phyloP scores from a whole-genome alignment of 345 rosid genomes.

The Garcia nutans region DNA sequence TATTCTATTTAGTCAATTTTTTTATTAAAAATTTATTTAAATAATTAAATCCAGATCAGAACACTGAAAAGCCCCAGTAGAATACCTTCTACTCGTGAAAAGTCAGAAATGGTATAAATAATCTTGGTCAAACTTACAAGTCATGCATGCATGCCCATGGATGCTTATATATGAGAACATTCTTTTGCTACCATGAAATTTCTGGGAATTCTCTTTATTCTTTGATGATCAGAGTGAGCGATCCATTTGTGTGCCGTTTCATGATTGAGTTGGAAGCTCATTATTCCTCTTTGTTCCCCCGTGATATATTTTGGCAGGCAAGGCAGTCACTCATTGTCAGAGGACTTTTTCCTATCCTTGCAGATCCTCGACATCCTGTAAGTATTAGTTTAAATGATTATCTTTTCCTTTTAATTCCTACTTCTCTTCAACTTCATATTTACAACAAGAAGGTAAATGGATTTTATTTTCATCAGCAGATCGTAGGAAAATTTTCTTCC shows the following conservation, averaged over 20 bases:
- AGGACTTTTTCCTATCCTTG: constrained; percentile 92
- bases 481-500: background rate
- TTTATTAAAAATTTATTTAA: too few relatives aligned
- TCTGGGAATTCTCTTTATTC: too few relatives aligned
- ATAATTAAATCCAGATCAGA: too few relatives aligned
- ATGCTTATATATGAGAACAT: background rate
- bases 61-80: too few relatives aligned
- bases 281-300: background rate
- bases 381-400: constrained; percentile 24
- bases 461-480: too few relatives aligned
- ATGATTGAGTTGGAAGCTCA: background rate
- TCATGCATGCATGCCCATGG: too few relatives aligned
- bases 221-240: too few relatives aligned
- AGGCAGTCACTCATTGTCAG: constrained; percentile 82
- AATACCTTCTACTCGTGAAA: too few relatives aligned
- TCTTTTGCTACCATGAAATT: background rate
- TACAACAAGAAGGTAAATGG: background rate
- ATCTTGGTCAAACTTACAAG: background rate
- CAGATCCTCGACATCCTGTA: constrained; percentile 85
- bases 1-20: too few relatives aligned
- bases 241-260: background rate
- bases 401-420: background rate
- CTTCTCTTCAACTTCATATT: too few relatives aligned
- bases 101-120: too few relatives aligned
- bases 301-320: constrained; percentile 42